Percentiles rank a stretch among this genome's conserved stretches.
phyloP scores from a whole-genome alignment of 2,329 filamentous ascomycete species.

The Alternaria brassicae region DNA sequence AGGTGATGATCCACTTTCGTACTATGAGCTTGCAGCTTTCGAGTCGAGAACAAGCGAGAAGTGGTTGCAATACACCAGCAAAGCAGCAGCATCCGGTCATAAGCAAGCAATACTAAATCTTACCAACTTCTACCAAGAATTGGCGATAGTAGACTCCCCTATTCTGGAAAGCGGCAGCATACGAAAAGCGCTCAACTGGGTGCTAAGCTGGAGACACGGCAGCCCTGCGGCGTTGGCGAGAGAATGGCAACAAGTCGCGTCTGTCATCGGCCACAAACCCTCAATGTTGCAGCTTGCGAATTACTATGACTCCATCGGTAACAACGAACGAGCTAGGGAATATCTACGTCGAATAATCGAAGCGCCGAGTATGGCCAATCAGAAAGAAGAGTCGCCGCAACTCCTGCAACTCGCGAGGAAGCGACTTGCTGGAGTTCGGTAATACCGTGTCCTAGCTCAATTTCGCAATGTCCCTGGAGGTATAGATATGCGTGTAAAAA shows the following conservation, averaged over 20 bases:
- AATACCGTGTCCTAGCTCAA: neutral
- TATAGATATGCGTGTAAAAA: neutral
- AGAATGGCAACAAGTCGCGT: constrained; percentile 45
- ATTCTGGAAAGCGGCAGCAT: constrained; percentile 19
- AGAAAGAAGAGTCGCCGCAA: constrained; percentile 37
- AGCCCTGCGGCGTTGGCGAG: constrained; percentile 27
- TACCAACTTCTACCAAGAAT: constrained; percentile 51
- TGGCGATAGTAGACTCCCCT: constrained; percentile 30
- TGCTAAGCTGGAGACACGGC: constrained; percentile 27
- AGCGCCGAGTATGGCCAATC: constrained; percentile 18
- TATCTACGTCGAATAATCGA: constrained; percentile 26
- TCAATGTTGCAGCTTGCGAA: constrained; percentile 37
- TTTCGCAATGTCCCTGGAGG: neutral
- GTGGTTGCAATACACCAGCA: constrained; percentile 56
- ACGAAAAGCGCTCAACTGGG: constrained; percentile 32
- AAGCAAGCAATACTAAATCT: constrained; percentile 49
- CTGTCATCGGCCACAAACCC: constrained; percentile 37
- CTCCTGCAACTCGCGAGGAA: constrained; percentile 32
- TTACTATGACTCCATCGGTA: constrained; percentile 21
- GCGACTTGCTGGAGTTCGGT: constrained; percentile 24
- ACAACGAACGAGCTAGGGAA: constrained; percentile 22
- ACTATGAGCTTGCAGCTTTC: constrained; percentile 47
- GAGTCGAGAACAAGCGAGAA: constrained; percentile 35
- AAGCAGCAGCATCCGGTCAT: constrained; percentile 54
- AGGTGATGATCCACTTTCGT: constrained; percentile 55